These are phyloP conservation scores for Suaeda aralocaspica DNA, from an alignment of 148 eudicot genomes.

Conservation along the genomic window DNA sequence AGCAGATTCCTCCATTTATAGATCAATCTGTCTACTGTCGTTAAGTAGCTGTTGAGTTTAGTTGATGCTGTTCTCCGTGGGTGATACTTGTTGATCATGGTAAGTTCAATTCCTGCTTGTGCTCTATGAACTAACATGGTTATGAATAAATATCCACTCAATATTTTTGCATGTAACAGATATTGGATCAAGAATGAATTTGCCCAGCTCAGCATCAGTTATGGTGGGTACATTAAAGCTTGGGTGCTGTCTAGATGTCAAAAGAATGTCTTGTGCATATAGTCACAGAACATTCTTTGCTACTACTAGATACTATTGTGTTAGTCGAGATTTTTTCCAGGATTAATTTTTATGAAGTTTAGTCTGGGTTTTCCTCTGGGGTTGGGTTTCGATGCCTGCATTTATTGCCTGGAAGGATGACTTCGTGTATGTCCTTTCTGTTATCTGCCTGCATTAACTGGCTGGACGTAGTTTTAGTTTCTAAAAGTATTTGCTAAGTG, in stretches of 20 bases:
- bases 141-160: background rate
- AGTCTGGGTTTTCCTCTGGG: constrained; percentile 5
- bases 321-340: constrained; percentile 4
- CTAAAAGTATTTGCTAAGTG: background rate
- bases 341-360: constrained; percentile 5
- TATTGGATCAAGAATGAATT: constrained; percentile 6
- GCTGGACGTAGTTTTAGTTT: background rate
- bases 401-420: background rate
- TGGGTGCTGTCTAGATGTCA: constrained; percentile 6
- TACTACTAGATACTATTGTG: constrained; percentile 10
- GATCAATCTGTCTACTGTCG: constrained; percentile 75
- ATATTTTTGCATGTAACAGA: constrained; percentile 14
- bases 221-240: background rate
- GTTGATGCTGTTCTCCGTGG: constrained; percentile 7
- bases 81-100: constrained; percentile 21
- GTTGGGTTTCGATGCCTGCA: constrained; percentile 6
- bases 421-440: no score
- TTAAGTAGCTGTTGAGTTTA: constrained; percentile 23
- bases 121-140: background rate
- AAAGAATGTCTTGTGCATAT: constrained; percentile 17
- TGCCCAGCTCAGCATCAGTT: constrained; percentile 9
- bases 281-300: constrained; percentile 7
- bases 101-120: background rate
- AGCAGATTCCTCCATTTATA: constrained; percentile 80
- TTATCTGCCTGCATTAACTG: no score